A percentile compares a stretch with the other conserved stretches of the same genome.
These are phyloP conservation scores for Metschnikowia similis DNA, from an alignment of 805 yeast species.

Conservation along the genomic window DNA sequence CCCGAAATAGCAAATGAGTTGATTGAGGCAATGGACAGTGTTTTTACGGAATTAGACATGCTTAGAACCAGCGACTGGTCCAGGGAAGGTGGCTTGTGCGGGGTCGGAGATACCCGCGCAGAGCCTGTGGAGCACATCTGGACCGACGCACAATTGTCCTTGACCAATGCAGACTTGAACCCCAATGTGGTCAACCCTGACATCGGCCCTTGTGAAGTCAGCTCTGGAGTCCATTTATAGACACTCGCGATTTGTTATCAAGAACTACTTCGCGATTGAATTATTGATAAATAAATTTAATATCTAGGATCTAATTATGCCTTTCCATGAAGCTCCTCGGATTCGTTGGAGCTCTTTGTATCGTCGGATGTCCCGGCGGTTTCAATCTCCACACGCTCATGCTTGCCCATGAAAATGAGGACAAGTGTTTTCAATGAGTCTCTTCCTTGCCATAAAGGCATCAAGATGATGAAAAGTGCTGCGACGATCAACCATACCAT, in stretches of 20 bases:
- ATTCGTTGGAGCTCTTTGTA: neutral
- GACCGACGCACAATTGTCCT: conserved; percentile 75
- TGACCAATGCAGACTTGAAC: conserved; percentile 61
- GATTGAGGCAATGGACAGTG: conserved; percentile 72
- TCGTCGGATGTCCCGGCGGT: conserved; percentile 1
- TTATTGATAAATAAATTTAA: neutral
- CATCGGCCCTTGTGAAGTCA: conserved; percentile 59
- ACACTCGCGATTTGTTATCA: neutral
- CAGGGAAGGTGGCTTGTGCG: conserved; percentile 80
- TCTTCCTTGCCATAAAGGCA: conserved; percentile 34
- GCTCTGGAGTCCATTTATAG: conserved; percentile 52
- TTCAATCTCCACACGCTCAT: neutral
- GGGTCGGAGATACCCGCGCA: conserved; percentile 64
- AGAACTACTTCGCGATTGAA: neutral
- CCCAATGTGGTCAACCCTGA: conserved; percentile 62
- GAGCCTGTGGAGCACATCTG: conserved; percentile 63
- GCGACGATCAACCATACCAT: conserved; percentile 35
- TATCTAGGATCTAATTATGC: neutral
- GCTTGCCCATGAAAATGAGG: conserved; percentile 1
- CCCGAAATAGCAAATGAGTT: conserved; percentile 71
- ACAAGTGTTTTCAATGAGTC: conserved; percentile 5
- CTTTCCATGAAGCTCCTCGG: neutral
- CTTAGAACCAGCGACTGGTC: conserved; percentile 78
- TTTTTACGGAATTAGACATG: conserved; percentile 70
- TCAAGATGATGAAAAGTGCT: conserved; percentile 30